Evolutionary conservation across 169 alveolate species (phyloP).

Genomic region (Cryptosporidium canis): DNA sequence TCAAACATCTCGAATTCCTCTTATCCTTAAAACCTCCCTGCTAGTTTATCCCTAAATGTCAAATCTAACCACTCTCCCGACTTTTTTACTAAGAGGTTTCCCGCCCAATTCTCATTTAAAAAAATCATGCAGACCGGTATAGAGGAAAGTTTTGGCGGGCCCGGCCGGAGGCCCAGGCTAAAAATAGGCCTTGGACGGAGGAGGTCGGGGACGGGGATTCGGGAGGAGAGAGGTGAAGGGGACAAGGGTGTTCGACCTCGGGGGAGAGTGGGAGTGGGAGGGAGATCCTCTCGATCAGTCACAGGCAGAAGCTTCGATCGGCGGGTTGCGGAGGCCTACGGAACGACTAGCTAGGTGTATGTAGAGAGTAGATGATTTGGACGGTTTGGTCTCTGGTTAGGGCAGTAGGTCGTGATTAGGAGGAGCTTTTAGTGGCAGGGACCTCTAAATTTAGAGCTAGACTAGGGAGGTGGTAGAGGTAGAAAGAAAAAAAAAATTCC

Average conservation of each 20-base stretch:
- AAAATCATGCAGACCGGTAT: not conserved
- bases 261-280: too few relatives aligned
- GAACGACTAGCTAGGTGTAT: too few relatives aligned
- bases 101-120: not conserved
- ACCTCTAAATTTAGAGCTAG: too few relatives aligned
- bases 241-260: too few relatives aligned
- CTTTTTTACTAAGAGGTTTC: not conserved
- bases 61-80: not conserved
- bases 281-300: too few relatives aligned
- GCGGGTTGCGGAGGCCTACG: too few relatives aligned
- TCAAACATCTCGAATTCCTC: conserved; percentile 2
- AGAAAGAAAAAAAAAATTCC: not conserved
- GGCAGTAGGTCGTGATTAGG: too few relatives aligned
- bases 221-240: not conserved
- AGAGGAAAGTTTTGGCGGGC: conserved; percentile 1
- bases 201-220: not conserved
- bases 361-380: too few relatives aligned
- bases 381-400: too few relatives aligned
- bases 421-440: too few relatives aligned
- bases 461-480: too few relatives aligned
- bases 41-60: not conserved
- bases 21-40: not conserved
- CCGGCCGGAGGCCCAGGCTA: not conserved
- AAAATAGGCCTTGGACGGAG: not conserved
- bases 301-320: too few relatives aligned